phyloP scores from a whole-genome alignment of 2,329 filamentous ascomycete species.

The Xylaria sp. region DNA sequence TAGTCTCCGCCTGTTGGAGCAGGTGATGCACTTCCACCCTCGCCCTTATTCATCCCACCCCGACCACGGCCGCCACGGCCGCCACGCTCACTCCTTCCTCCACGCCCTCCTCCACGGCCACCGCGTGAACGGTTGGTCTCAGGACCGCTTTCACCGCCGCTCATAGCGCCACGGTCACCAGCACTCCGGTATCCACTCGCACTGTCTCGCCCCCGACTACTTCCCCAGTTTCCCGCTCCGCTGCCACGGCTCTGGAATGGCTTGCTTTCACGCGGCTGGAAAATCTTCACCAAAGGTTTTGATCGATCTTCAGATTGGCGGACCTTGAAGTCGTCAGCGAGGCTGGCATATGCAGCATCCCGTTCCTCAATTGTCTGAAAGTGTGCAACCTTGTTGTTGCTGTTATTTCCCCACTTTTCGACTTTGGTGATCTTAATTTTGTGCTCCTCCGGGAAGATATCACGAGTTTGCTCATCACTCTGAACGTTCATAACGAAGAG shows the following conservation, averaged over 20 bases:
- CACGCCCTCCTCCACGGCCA: slow-evolving; percentile 65
- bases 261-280: slow-evolving; percentile 73
- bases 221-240: slow-evolving; percentile 71
- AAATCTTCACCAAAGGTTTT: slow-evolving; percentile 85
- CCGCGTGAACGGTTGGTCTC: slow-evolving; percentile 67
- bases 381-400: slow-evolving; percentile 80
- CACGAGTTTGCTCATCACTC: slow-evolving; percentile 82
- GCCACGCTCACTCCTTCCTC: slow-evolving; percentile 66
- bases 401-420: slow-evolving; percentile 78
- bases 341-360: slow-evolving; percentile 77
- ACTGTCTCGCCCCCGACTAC: slow-evolving; percentile 70
- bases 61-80: slow-evolving; percentile 62
- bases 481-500: slow-evolving; percentile 91
- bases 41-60: slow-evolving; percentile 62
- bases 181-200: slow-evolving; percentile 85
- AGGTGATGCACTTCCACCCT: slow-evolving; percentile 64
- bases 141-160: slow-evolving; percentile 78
- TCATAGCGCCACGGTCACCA: slow-evolving; percentile 69
- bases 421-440: slow-evolving; percentile 81
- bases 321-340: slow-evolving; percentile 81
- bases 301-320: slow-evolving; percentile 76
- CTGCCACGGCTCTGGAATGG: slow-evolving; percentile 69
- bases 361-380: slow-evolving; percentile 85
- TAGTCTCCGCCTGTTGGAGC: slow-evolving; percentile 62
- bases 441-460: slow-evolving; percentile 85